A percentile compares a stretch with the other conserved stretches of the same genome.
These are phyloP conservation scores for Flaveria brownii DNA, from an alignment of 129 eudicot genomes.

Conservation along the genomic window DNA sequence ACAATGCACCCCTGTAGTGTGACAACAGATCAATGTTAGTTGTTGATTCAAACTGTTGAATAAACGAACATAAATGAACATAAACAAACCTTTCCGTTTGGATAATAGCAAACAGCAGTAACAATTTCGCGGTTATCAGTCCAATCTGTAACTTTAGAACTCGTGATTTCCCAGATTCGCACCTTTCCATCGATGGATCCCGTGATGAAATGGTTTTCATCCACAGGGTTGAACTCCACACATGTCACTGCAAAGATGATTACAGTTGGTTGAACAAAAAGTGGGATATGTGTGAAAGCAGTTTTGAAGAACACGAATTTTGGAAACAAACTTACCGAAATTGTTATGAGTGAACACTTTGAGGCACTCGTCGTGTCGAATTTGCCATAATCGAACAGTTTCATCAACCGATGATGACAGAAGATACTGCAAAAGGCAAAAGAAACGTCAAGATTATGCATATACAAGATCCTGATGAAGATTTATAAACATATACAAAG, in stretches of 20 bases:
- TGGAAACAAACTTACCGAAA: conserved; percentile 51
- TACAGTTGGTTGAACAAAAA: conserved; percentile 2
- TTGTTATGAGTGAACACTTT: conserved; percentile 61
- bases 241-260: conserved; percentile 72
- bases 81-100: conserved; percentile 42
- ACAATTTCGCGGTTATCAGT: conserved; percentile 35
- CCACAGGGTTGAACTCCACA: conserved; percentile 63
- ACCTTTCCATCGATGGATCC: conserved; percentile 45
- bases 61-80: neutral
- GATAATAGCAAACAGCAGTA: conserved; percentile 38
- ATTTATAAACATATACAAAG: neutral
- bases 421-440: conserved; percentile 49
- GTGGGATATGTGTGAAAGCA: neutral
- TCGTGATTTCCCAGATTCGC: conserved; percentile 31
- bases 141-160: conserved; percentile 36
- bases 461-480: neutral
- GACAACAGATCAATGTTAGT: neutral
- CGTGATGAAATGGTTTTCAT: conserved; percentile 36
- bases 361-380: conserved; percentile 54
- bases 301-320: neutral
- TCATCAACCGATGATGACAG: conserved; percentile 76
- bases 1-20: conserved; percentile 37
- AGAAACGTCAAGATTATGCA: neutral
- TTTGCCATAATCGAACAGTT: conserved; percentile 79
- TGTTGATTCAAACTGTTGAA: too few species aligned